Evolutionary conservation across 2,329 filamentous ascomycete species (phyloP), one percentile per base, ranked within the genome.

Genomic region (Biscogniauxia sp.): DNA sequence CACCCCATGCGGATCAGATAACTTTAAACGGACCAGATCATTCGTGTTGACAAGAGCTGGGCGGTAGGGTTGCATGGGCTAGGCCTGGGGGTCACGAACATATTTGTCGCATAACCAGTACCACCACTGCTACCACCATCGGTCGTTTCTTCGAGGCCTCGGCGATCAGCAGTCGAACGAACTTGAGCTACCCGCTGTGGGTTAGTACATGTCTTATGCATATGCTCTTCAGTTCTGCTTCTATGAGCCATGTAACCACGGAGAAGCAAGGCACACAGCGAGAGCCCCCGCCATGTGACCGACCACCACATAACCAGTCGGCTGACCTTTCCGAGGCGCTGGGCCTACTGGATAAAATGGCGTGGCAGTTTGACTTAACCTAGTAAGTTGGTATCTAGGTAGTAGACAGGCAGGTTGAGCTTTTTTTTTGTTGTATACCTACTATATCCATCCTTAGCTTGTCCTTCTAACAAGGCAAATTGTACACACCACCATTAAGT

Each of bases 1-100:
- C 69, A 67, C 66, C 53, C 52, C 26, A 19, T 49, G 58, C 69
- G 69, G 70, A 72, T 72, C 70, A 63, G 70, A 72, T 72, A 72
- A 72, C 68, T 71, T 68, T 67, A 69, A 66, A 63, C 55, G 70
- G 68, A 72, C 71, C 70, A 61, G 70, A 71, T 71, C 70, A 70
- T 56, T 62, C 62, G 62, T 65, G 61, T 57, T 62, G 64, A 64
- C 65, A 60, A 62, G 51, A 41, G 41, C 62, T 50, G 62, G 55
- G 23, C 41, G 53, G 56, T 50, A 52, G 45, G 55, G 41, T 53
- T 62, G 61, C 57, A 59, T 61, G 41, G 58, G 58, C 62, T 60
- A 54, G 56, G 28, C 56, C 45, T 58, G 59, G 62, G 55, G 28
- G 60, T 58, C 54, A 53, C 50, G n/a, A n/a, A n/a, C n/a, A n/a